A percentile compares a stretch with the other conserved stretches of the same genome.
Evolutionary conservation across 108 stramenopile species (phyloP).

Genomic region (Cyclostephanos tholiformis): DNA sequence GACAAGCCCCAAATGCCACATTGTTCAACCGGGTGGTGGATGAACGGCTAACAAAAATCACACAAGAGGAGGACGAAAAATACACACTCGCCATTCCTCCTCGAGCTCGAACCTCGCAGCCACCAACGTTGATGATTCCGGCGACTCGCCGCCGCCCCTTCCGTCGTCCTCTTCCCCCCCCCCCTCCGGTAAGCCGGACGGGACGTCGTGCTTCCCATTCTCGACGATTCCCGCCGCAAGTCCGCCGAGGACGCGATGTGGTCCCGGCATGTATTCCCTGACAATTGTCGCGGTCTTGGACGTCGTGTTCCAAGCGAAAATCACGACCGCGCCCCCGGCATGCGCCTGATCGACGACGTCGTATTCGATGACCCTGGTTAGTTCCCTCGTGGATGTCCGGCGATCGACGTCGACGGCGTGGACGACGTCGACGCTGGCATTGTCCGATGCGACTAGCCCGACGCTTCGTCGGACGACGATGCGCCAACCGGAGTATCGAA

Average conservation of each 20-base stretch:
- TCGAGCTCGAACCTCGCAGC: constrained; percentile 79
- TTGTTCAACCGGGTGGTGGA: no score
- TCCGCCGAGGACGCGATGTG: constrained; percentile 61
- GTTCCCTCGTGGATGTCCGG: neutral
- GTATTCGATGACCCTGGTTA: constrained; percentile 53
- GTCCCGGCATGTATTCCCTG: constrained; percentile 83
- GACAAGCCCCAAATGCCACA: neutral
- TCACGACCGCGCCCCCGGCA: constrained; percentile 59
- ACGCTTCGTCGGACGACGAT: constrained; percentile 65
- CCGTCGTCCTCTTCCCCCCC: constrained; percentile 7
- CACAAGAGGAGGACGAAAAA: no score
- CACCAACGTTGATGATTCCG: constrained; percentile 13
- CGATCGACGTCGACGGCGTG: constrained; percentile 39
- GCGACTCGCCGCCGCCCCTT: neutral
- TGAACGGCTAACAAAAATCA: no score
- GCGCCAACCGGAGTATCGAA: constrained; percentile 70
- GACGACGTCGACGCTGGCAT: constrained; percentile 23
- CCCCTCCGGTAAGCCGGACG: neutral
- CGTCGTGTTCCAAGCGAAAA: constrained; percentile 81
- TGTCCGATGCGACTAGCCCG: constrained; percentile 38
- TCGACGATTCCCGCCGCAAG: constrained; percentile 83
- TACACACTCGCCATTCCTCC: constrained; percentile 65
- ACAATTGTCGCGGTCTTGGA: constrained; percentile 76
- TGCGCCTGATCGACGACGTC: constrained; percentile 54
- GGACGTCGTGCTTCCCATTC: constrained; percentile 55